Evolutionary conservation across 768 basidiomycete species (phyloP), one percentile per base, ranked within the genome.

Genomic region (Lactarius evosmus): DNA sequence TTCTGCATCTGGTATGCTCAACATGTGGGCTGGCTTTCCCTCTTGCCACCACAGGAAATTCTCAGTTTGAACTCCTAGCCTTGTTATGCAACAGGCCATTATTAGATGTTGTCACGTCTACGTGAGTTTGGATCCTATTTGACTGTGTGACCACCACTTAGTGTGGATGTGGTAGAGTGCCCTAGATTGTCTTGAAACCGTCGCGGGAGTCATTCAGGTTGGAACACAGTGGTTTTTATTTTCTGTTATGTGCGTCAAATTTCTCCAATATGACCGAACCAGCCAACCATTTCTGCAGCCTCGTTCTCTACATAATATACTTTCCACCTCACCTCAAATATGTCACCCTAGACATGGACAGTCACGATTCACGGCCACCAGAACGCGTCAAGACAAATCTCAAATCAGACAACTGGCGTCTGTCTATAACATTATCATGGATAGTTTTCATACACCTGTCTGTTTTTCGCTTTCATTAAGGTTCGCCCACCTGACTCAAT

Each of bases 251-350:
- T 95, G 68, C 60, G 89, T 81, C 17, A n/a, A 9, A n/a, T 62
- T 29, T 2, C 16, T 25, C 27, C 59, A 57, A 27, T 40, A 9
- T 38, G 30, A 55, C n/a, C 51, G n/a, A 4, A 34, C 41, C 19
- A 27, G 50, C 33, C 57, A 16, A 56, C 29, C 19, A 3, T 7
- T 52, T 25, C 7, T n/a, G 4, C 68, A 98, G 95, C 50, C 80
- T 98, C 62, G 81, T 95, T 0, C 83, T 99, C 2, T 98, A 91
- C 77, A 87, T 99, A 78, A 78, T 90, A 44, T 98, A 95, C 78
- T 98, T 93, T 73, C 97, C 97, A 0, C 76, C 81, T 7, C 85
- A 91, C 70, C 84, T 89, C 71, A 97, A 95, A 75, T 91, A 87
- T 71, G 75, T 76, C 53, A 75, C 79, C 53, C 69, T 81, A 9